Percentiles rank a stretch among this genome's conserved stretches.
phyloP scores from a whole-genome alignment of 73 alveolate genomes.

The Paramecium bursaria region DNA sequence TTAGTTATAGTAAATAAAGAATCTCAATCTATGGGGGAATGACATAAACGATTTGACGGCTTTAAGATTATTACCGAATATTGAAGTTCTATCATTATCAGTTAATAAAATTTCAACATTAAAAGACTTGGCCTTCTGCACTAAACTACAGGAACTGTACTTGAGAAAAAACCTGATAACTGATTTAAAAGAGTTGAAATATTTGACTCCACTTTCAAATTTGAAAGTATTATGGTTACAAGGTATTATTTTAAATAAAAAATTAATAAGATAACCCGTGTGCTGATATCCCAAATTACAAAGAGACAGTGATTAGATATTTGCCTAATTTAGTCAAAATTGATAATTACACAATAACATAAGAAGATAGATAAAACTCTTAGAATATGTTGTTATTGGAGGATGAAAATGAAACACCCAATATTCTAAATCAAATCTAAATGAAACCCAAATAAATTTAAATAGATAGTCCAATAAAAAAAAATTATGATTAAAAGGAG shows the following conservation, averaged over 20 bases:
- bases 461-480: slow-evolving; percentile 21
- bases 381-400: slow-evolving; percentile 72
- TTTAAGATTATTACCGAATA: slow-evolving; percentile 89
- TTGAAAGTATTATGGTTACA: slow-evolving; percentile 93
- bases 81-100: slow-evolving; percentile 91
- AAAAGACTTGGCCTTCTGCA: slow-evolving; percentile 80
- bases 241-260: slow-evolving; percentile 13
- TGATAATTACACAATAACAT: slow-evolving; percentile 88
- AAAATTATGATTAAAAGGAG: not conserved
- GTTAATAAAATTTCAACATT: slow-evolving; percentile 91
- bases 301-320: slow-evolving; percentile 85
- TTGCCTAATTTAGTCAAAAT: slow-evolving; percentile 91
- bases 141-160: slow-evolving; percentile 91
- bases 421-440: slow-evolving; percentile 58
- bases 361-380: slow-evolving; percentile 84
- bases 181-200: slow-evolving; percentile 87
- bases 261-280: slow-evolving; percentile 93
- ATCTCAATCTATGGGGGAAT: slow-evolving; percentile 93
- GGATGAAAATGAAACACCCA: slow-evolving; percentile 56
- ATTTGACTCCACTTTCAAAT: slow-evolving; percentile 76
- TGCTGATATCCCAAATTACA: slow-evolving; percentile 85
- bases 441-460: slow-evolving; percentile 44
- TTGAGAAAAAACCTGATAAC: slow-evolving; percentile 91
- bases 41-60: slow-evolving; percentile 92
- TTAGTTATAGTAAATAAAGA: slow-evolving; percentile 79